These are phyloP conservation scores for Podochytrium sp. DNA, from an alignment of 192 early-diverging fungal genomes.

Conservation along the genomic window DNA sequence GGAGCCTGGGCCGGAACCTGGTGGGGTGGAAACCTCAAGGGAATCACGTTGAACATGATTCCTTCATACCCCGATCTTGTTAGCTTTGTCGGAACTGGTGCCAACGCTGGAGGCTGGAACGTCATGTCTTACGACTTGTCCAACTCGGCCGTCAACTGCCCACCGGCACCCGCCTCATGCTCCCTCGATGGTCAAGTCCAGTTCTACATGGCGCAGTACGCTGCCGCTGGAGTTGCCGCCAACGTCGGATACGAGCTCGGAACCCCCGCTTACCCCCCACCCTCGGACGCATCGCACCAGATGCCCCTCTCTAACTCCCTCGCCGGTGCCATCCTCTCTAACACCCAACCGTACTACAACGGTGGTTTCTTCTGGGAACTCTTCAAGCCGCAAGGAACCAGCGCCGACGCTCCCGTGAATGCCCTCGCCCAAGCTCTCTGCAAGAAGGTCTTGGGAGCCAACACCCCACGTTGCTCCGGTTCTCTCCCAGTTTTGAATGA, in stretches of 20 bases:
- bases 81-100: background rate
- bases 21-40: conserved; percentile 29
- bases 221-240: conserved; percentile 13
- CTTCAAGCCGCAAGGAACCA: conserved; percentile 14
- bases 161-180: conserved; percentile 1
- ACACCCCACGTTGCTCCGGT: conserved; percentile 25
- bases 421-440: conserved; percentile 10
- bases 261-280: conserved; percentile 5
- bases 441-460: conserved; percentile 10
- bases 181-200: conserved; percentile 5
- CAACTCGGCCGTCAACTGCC: conserved; percentile 10
- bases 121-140: conserved; percentile 23
- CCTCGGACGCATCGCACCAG: background rate
- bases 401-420: background rate
- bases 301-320: conserved; percentile 5
- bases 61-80: conserved; percentile 13
- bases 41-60: background rate
- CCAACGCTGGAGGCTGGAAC: conserved; percentile 25
- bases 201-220: conserved; percentile 18
- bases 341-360: conserved; percentile 30
- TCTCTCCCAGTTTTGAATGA: conserved; percentile 9
- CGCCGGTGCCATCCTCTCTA: background rate
- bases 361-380: conserved; percentile 16
- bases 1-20: conserved; percentile 20
- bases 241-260: conserved; percentile 25